These are phyloP conservation scores for Chaetomiaceae sp. DNA, from an alignment of 2,329 filamentous ascomycete species.

Conservation along the genomic window DNA sequence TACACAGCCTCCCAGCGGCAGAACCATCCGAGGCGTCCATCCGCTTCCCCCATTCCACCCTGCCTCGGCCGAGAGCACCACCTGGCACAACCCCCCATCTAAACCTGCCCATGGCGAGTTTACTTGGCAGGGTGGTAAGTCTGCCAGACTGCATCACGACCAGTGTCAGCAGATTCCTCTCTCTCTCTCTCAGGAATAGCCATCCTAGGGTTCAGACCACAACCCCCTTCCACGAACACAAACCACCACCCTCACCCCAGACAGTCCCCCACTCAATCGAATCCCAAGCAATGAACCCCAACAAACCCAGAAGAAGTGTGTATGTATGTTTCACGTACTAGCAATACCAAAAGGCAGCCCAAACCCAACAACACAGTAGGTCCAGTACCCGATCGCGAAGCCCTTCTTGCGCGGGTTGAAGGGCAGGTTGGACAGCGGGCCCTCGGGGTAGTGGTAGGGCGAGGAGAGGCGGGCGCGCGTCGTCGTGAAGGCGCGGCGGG, in stretches of 20 bases:
- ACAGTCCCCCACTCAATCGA: not conserved
- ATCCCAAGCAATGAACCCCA: not conserved
- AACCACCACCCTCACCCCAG: not conserved
- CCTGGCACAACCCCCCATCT: not conserved
- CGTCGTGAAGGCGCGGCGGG: conserved; percentile 91
- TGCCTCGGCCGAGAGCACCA: not conserved
- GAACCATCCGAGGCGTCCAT: not conserved
- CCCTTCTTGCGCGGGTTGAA: conserved; percentile 92
- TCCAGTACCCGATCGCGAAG: conserved; percentile 81
- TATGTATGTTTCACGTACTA: conserved; percentile 41
- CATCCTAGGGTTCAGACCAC: not conserved
- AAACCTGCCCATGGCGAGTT: conserved; percentile 29
- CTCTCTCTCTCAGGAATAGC: not conserved
- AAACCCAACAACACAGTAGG: conserved; percentile 58
- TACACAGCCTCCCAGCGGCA: conserved; percentile 17
- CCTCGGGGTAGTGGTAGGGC: conserved; percentile 98
- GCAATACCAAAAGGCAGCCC: conserved; percentile 60
- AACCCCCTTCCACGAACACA: not conserved
- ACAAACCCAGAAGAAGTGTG: conserved; percentile 15
- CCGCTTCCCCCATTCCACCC: not conserved
- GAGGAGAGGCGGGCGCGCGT: conserved; percentile 79
- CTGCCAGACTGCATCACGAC: conserved; percentile 44
- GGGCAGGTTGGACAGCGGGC: conserved; percentile 87
- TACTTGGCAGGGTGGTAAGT: conserved; percentile 43
- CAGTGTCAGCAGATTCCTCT: conserved; percentile 11